Conservation (phyloP, 2,329 filamentous ascomycete genomes). For the Trichothecium roseum region DNA sequence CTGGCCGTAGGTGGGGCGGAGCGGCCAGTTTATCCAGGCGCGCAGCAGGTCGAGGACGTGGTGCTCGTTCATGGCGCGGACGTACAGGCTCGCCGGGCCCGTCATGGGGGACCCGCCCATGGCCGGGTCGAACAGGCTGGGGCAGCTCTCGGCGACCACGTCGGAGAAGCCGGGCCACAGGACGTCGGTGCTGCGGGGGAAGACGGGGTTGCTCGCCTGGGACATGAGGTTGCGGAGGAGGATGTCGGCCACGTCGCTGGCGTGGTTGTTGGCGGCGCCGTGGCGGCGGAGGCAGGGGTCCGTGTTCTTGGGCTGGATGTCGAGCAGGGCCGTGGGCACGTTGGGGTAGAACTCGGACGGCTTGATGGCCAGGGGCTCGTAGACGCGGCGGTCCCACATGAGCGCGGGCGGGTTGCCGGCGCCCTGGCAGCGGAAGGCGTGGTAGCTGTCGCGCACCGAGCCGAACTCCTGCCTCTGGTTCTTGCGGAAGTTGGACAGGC, state of each 20-base stretch:
- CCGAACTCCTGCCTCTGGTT: constrained; percentile 22
- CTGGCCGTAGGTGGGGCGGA: constrained; percentile 38
- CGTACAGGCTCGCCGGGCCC: constrained; percentile 29
- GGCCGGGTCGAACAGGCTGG: constrained; percentile 34
- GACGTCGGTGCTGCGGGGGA: constrained; percentile 34
- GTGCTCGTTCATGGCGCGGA: constrained; percentile 36
- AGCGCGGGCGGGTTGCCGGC: constrained; percentile 31
- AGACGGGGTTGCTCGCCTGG: constrained; percentile 28
- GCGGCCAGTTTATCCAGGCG: constrained; percentile 57
- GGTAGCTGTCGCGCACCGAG: constrained; percentile 41
- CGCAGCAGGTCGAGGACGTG: constrained; percentile 50
- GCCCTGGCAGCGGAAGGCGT: constrained; percentile 32
- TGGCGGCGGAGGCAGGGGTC: constrained; percentile 36
- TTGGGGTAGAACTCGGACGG: constrained; percentile 56
- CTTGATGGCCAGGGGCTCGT: constrained; percentile 55
- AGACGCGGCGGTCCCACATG: constrained; percentile 58
- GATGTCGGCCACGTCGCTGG: constrained; percentile 43
- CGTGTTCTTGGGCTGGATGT: constrained; percentile 52
- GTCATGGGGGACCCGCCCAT: constrained; percentile 33
- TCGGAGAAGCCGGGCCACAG: constrained; percentile 52
- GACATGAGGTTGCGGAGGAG: constrained; percentile 29
- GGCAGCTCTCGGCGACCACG: constrained; percentile 31
- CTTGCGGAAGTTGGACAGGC: constrained; percentile 20
- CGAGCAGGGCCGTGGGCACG: constrained; percentile 46
- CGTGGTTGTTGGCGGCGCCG: constrained; percentile 26